phyloP scores from a whole-genome alignment of 352 stramenopile species.

The Pythium aristosporum region DNA sequence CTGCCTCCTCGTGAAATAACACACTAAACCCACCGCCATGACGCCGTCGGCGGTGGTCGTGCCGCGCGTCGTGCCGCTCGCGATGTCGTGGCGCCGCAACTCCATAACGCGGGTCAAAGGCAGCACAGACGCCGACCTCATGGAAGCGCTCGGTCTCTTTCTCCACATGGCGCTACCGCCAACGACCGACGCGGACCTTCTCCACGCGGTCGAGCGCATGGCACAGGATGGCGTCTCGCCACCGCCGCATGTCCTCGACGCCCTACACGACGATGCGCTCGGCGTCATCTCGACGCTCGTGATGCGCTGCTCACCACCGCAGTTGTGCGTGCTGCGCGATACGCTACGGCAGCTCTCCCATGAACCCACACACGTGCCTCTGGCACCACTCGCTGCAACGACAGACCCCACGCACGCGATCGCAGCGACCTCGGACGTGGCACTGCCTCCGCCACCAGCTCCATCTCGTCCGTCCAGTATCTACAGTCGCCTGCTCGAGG shows the following conservation, averaged over 20 bases:
- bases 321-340: slow-evolving; percentile 16
- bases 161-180: background rate
- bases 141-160: slow-evolving; percentile 11
- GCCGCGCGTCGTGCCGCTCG: background rate
- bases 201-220: slow-evolving; percentile 9
- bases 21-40: background rate
- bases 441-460: background rate
- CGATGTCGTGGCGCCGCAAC: background rate
- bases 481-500: background rate
- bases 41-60: background rate
- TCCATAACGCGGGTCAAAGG: background rate
- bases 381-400: background rate
- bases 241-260: background rate
- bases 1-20: background rate
- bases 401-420: background rate
- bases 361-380: background rate
- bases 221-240: slow-evolving; percentile 3
- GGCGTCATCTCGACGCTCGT: background rate
- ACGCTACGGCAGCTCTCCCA: background rate
- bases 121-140: background rate
- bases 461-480: background rate
- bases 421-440: slow-evolving; percentile 11
- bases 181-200: background rate
- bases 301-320: background rate
- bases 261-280: background rate